These are phyloP conservation scores for Pichia paraexigua DNA, from an alignment of 805 yeast species.

Conservation along the genomic window DNA sequence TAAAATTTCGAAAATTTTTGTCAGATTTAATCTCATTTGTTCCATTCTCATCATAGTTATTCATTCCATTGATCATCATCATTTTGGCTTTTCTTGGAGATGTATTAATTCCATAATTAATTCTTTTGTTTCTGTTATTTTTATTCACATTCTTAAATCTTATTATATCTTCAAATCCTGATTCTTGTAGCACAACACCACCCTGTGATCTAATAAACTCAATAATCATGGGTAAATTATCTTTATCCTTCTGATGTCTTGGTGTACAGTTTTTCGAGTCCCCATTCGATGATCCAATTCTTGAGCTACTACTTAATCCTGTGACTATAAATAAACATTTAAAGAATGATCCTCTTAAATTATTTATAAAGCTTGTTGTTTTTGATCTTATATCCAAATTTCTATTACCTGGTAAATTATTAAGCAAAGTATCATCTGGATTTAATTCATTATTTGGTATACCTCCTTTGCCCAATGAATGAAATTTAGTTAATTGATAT, in stretches of 20 bases:
- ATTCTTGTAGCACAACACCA: conserved; percentile 8
- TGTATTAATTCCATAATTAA: background rate
- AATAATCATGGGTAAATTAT: background rate
- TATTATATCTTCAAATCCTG: conserved; percentile 9
- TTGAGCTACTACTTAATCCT: conserved; percentile 1
- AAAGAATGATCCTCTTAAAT: conserved; percentile 3
- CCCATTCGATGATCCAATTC: background rate
- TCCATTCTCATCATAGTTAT: background rate
- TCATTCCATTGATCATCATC: background rate
- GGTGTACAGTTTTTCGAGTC: conserved; percentile 6
- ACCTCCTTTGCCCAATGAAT: background rate
- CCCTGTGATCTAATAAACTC: conserved; percentile 7
- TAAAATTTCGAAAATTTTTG: conserved; percentile 10
- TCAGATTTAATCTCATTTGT: conserved; percentile 1
- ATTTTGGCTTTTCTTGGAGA: conserved; percentile 3
- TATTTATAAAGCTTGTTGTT: background rate
- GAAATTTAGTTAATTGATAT: conserved; percentile 1
- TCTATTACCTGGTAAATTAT: background rate
- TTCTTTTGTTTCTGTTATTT: background rate
- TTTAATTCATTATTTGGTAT: background rate
- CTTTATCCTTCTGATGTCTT: conserved; percentile 6
- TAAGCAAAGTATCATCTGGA: background rate
- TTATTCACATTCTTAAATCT: background rate
- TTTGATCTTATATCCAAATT: background rate
- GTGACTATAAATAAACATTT: conserved; percentile 12